phyloP scores from a whole-genome alignment of 345 rosid genomes.

The Zanthoxylum bungeanum region DNA sequence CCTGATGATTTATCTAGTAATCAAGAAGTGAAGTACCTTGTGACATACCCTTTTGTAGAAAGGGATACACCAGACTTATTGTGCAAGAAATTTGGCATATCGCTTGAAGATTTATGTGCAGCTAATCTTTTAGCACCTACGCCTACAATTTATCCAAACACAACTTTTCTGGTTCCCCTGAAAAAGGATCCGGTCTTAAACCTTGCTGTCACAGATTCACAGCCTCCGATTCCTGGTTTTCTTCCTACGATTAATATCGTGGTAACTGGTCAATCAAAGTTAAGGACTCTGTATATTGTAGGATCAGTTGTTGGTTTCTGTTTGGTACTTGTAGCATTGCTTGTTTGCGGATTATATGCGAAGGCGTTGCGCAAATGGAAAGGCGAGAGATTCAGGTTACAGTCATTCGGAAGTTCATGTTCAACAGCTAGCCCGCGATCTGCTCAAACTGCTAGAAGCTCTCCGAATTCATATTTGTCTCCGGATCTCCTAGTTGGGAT shows the following conservation, averaged over 20 bases:
- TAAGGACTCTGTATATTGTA: slow-evolving; percentile 37
- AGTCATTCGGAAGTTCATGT: slow-evolving; percentile 37
- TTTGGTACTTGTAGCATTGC: slow-evolving; percentile 24
- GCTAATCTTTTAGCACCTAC: slow-evolving; percentile 34
- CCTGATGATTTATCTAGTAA: slow-evolving; percentile 20
- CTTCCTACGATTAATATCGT: slow-evolving; percentile 34
- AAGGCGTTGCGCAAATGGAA: slow-evolving; percentile 27
- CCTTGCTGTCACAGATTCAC: slow-evolving; percentile 24
- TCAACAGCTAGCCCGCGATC: slow-evolving; percentile 35
- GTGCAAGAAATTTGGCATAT: slow-evolving; percentile 32
- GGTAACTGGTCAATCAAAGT: slow-evolving; percentile 11
- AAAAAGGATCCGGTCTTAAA: slow-evolving; percentile 21
- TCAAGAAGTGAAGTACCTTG: slow-evolving; percentile 26
- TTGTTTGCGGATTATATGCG: slow-evolving; percentile 31
- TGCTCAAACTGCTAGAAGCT: slow-evolving; percentile 31
- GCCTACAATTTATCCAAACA: slow-evolving; percentile 42
- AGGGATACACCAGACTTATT: slow-evolving; percentile 29
- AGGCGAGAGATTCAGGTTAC: slow-evolving; percentile 26
- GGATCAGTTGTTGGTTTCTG: slow-evolving; percentile 42
- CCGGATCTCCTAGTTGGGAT: slow-evolving; percentile 53
- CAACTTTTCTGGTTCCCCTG: slow-evolving; percentile 47
- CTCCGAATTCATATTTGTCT: slow-evolving; percentile 44
- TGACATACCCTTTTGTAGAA: slow-evolving; percentile 50
- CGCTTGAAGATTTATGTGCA: slow-evolving; percentile 28
- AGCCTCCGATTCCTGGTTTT: slow-evolving; percentile 40